Evolutionary conservation across 805 yeast genomes (phyloP).

Genomic region (Wickerhamiella slavikovae): DNA sequence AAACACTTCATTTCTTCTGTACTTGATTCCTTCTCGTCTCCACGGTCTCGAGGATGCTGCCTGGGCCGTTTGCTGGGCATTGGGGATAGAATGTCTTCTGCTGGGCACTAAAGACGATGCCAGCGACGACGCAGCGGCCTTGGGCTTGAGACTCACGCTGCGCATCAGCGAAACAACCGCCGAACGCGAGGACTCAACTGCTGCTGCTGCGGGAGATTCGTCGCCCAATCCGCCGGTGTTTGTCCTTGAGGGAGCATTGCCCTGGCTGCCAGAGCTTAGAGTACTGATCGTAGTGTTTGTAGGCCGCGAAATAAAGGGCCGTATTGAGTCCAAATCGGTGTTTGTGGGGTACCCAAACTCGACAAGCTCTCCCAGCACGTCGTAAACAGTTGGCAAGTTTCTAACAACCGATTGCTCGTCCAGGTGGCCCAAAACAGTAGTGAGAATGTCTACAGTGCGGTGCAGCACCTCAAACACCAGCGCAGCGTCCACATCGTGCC

Average conservation of each 20-base stretch:
- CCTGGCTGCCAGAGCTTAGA: background rate
- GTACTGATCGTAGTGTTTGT: background rate
- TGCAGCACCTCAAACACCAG: constrained; percentile 59
- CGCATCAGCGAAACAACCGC: background rate
- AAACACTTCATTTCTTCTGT: constrained; percentile 63
- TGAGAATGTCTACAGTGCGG: constrained; percentile 34
- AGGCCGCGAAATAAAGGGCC: constrained; percentile 18
- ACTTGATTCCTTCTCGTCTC: constrained; percentile 51
- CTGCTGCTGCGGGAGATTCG: too few species aligned
- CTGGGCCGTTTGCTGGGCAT: constrained; percentile 16
- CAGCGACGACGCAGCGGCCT: background rate
- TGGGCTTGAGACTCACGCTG: too few species aligned
- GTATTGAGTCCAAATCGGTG: constrained; percentile 29
- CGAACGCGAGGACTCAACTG: too few species aligned
- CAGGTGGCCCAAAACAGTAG: constrained; percentile 22
- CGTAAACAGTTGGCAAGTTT: constrained; percentile 52
- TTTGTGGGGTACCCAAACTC: constrained; percentile 64
- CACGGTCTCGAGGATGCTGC: constrained; percentile 34
- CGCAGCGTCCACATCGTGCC: constrained; percentile 75
- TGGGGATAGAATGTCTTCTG: background rate
- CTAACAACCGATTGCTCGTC: constrained; percentile 35
- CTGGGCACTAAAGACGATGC: too few species aligned
- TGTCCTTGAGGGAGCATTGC: background rate
- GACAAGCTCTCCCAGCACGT: constrained; percentile 52
- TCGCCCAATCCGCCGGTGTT: too few species aligned